phyloP scores from a whole-genome alignment of 2,329 filamentous ascomycete genomes.

The Phyllosticta citribraziliensis region DNA sequence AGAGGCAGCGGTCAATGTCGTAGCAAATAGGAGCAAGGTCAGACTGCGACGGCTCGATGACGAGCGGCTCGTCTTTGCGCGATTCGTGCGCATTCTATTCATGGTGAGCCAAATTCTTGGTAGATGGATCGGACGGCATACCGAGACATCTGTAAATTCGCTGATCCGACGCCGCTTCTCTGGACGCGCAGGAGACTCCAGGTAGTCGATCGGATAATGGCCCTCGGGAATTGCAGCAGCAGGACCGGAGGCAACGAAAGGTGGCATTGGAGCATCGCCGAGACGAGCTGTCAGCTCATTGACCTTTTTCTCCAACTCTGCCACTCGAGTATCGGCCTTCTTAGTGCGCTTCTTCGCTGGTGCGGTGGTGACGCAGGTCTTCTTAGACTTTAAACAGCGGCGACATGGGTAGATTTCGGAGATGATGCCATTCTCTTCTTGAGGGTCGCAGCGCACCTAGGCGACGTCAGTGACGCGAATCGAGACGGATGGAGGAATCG shows the following conservation, averaged over 20 bases:
- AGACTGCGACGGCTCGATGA: slow-evolving; percentile 13
- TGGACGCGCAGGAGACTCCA: slow-evolving; percentile 1
- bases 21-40: slow-evolving; percentile 29
- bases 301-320: slow-evolving; percentile 87
- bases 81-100: background rate
- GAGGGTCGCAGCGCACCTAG: slow-evolving; percentile 67
- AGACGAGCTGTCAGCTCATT: slow-evolving; percentile 76
- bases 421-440: slow-evolving; percentile 48
- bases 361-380: slow-evolving; percentile 44
- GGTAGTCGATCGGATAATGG: background rate
- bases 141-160: background rate
- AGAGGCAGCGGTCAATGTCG: slow-evolving; percentile 39
- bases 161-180: slow-evolving; percentile 7
- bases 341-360: slow-evolving; percentile 74
- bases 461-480: background rate
- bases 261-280: slow-evolving; percentile 33
- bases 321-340: slow-evolving; percentile 81
- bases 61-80: background rate
- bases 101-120: background rate
- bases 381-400: slow-evolving; percentile 63
- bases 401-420: slow-evolving; percentile 42
- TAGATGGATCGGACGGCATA: background rate
- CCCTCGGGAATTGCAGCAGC: background rate
- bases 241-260: background rate
- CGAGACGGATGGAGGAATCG: background rate